Evolutionary conservation across 352 stramenopile species (phyloP), one percentile per base, ranked within the genome.

Genomic region (Phytophthora cactorum): DNA sequence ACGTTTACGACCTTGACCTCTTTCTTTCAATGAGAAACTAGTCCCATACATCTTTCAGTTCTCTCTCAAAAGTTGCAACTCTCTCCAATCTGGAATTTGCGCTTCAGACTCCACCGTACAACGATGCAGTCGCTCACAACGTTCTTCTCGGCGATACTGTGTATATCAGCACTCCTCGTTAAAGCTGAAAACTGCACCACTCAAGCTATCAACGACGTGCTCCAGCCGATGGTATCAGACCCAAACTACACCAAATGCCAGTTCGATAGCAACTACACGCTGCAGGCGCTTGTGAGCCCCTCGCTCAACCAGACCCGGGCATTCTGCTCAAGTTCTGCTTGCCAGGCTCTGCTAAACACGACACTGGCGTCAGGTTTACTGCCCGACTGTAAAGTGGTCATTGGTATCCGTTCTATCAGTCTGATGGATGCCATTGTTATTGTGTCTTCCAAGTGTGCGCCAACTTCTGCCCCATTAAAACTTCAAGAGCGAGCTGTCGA

Each of bases 241-340:
- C 12, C 39, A 4, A 69, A 53, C 53, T 76, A 54, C 49, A 28
- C 44, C 10, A 41, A 34, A 17, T 76, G 63, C 31, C 56, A 70
- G 38, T 28, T 39, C 12, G 63, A 76, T n/a, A 73, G 46, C 34
- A 76, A 70, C 64, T 65, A 70, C 53, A 67, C 63, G 27, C 28
- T 66, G 43, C 12, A 65, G 54, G 39, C 63, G 4, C 53, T 65
- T 14, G 10, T 15, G 8, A 28, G 12, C 31, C 64, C 59, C 2
- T 63, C 53, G 14, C 27, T 39, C 27, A 52, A 43, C 17, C 63
- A 73, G 17, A 63, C 31, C 12, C 25, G 15, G 7, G 64, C 28
- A 10, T 66, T 73, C 32, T 76, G 69, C 36, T 22, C 54, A 34
- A 76, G 69, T 25, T 63, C 43, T 28, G 69, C 69, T 5, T 76